phyloP scores from a whole-genome alignment of 169 alveolate genomes.

The Eimeria zaria region DNA sequence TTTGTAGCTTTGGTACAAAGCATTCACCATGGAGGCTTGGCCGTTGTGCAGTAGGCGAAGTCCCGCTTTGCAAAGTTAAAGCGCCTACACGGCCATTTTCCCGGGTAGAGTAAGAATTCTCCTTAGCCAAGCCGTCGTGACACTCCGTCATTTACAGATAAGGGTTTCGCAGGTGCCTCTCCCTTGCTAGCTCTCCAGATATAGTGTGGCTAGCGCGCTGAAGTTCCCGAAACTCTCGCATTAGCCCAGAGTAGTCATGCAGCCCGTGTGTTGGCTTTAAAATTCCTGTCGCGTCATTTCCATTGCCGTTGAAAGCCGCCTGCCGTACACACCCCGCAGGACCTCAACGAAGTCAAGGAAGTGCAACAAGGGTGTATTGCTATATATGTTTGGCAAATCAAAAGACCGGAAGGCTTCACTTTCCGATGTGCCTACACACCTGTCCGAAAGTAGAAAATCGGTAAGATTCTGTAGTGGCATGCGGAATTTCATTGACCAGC shows the following conservation, averaged over 20 bases:
- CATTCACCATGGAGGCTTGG: neutral
- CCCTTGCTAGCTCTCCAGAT: slow-evolving; percentile 42
- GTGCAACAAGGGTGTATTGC: neutral
- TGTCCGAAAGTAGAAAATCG: neutral
- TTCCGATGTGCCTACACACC: neutral
- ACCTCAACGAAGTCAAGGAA: neutral
- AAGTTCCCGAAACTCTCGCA: slow-evolving; percentile 59
- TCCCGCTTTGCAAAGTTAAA: neutral
- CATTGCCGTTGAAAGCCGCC: neutral
- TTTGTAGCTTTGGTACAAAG: neutral
- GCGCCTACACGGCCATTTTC: neutral
- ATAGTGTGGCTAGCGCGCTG: slow-evolving; percentile 46
- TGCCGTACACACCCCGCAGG: slow-evolving; percentile 1
- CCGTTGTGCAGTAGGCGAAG: neutral
- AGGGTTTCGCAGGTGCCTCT: slow-evolving; percentile 39
- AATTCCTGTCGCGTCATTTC: neutral
- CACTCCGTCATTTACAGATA: neutral
- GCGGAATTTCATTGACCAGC: neutral
- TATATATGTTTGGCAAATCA: neutral
- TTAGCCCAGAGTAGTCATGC: slow-evolving; percentile 50
- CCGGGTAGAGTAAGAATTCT: too few species aligned
- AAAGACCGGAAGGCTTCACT: neutral
- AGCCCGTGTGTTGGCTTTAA: slow-evolving; percentile 7
- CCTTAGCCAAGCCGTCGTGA: too few species aligned
- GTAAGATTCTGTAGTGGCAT: neutral